Base-by-base conservation (phyloP, 2,329 filamentous ascomycete species). In the Zymoseptoria brevis region DNA sequence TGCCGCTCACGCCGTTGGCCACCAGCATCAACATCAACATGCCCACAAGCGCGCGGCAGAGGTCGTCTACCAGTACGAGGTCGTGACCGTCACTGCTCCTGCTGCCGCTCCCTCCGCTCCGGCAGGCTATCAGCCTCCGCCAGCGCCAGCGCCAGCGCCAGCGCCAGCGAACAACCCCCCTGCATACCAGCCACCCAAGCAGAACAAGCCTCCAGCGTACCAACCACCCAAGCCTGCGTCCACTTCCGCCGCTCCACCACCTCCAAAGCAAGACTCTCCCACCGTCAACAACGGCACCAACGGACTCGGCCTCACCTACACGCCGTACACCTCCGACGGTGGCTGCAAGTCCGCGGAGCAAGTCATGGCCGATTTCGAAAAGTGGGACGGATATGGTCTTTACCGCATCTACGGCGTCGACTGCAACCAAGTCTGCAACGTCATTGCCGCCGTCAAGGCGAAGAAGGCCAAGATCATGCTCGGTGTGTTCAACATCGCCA, bases 351-450 rank as follows among this genome's bases (percentile, higher is more conserved):
- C 80, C 5, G 76, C 80, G 56, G 74, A 77, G 1, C 77, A 89
- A 66, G 80, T 95, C 55, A 77, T 82, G 60, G 70, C 75, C 19
- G 90, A 96, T 68, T 83, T 94, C 66, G 75, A 76, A 16, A 75
- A 74, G 53, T 75, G 85, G 55, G 77, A 84, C 26, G 76, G 76
- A 13, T 91, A 87, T 74, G 78, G 79, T 19, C 73, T 85, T 41
- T 77, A 95, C 57, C 88, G 91, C 55, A 82, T 89, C 69, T 96
- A 96, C 70, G 90, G 90, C 56, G 84, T 85, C 59, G 89, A 91
- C 73, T 95, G 90, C 73, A 77, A 89, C 68, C 87, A 92, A 72
- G 81, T 90, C 48, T 72, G 79, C 2, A 83, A 79, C 13, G 82
- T 88, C 19, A 76, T 87, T 30, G 74, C 79, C 9, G 86, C 86